phyloP scores from a whole-genome alignment of 148 eudicot species.

The Oxyria digyna region DNA sequence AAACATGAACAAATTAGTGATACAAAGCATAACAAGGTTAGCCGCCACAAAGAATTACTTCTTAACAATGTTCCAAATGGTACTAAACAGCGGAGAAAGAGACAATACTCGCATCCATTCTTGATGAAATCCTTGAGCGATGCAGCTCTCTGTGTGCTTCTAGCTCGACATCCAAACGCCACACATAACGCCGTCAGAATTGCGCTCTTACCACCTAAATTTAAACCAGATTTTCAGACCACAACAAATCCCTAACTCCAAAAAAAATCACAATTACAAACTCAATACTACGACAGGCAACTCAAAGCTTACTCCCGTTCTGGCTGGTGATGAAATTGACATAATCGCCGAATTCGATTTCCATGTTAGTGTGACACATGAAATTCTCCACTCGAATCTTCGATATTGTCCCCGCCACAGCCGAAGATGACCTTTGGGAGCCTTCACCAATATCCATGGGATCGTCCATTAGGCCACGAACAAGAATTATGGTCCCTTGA shows the following conservation, averaged over 20 bases:
- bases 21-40: not conserved
- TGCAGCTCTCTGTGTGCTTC: constrained; percentile 77
- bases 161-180: constrained; percentile 92
- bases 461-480: constrained; percentile 24
- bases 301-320: constrained; percentile 68
- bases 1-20: not conserved
- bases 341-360: constrained; percentile 57
- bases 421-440: constrained; percentile 14
- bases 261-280: too few relatives aligned
- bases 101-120: constrained; percentile 76
- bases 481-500: not conserved
- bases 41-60: not conserved
- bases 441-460: constrained; percentile 20
- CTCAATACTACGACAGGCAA: not conserved
- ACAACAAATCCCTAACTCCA: not conserved
- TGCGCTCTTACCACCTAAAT: constrained; percentile 91
- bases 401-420: constrained; percentile 49
- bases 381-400: constrained; percentile 73
- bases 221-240: not conserved
- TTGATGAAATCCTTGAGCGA: constrained; percentile 82
- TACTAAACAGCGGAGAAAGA: not conserved
- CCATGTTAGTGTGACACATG: constrained; percentile 83
- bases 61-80: not conserved
- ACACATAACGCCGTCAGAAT: constrained; percentile 89
- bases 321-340: constrained; percentile 95